Base-by-base conservation (phyloP, 139 green algal genomes). In the Chlorella vulgaris region DNA sequence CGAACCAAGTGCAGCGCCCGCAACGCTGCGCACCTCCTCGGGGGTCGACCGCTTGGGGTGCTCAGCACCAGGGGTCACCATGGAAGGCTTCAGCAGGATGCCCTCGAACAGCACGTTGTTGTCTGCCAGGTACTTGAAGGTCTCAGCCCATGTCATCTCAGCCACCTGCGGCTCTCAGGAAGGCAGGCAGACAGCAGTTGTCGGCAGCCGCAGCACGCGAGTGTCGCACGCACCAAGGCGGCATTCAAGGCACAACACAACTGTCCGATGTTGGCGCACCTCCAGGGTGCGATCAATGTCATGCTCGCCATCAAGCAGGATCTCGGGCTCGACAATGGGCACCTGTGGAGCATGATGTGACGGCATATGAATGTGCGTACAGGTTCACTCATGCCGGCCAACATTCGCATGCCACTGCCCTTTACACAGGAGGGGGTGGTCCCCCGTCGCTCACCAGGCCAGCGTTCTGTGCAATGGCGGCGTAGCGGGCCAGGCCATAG, bases 1-100 rank as follows among this genome's bases (percentile, higher is more conserved):
- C n/a, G n/a, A n/a, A n/a, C n/a, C n/a, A n/a, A n/a, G n/a, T n/a
- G n/a, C n/a, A n/a, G n/a, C n/a, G n/a, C n/a, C n/a, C n/a, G n/a
- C n/a, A n/a, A n/a, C n/a, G n/a, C n/a, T n/a, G n/a, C 96, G 93
- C 39, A 99, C 95, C 82, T 91, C 86, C 73, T 97, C 93, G 65
- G 97, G 93, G 83, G 83, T 86, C 80, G 88, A 83, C 40, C 85
- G 84, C 85, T 89, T 93, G 35, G 75, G 66, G 91, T 86, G 95
- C 81, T 99, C 97, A 60, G 97, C 97, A 80, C 97, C 97, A 42
- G 97, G 97, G 86, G 96, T 99, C 78, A 99, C 97, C 97, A 99
- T 99, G 92, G 91, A 94, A 70, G 97, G 97, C 95, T 99, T 99
- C 67, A 99, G 92, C 73, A 99, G 94, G 93, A 99, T 99, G 76